Conservation (phyloP, 192 early-diverging fungal species). For the Cladochytrium replicatum region DNA sequence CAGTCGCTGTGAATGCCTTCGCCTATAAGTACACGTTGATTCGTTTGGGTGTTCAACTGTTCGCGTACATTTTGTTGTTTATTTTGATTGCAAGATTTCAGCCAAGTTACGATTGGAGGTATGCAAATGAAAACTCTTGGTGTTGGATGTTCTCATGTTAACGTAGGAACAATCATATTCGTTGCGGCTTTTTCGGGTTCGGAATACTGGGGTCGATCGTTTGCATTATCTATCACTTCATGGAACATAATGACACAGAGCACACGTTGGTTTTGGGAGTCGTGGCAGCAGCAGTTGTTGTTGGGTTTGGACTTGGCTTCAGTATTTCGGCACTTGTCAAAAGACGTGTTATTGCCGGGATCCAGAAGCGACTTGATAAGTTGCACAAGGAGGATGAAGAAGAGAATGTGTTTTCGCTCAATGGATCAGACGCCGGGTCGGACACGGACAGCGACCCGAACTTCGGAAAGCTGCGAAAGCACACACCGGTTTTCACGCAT, state of each 20-base stretch:
- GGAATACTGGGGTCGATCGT: not conserved
- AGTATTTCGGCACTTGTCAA: not conserved
- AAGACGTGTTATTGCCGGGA: not conserved
- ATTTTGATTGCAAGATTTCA: not conserved
- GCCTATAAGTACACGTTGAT: not conserved
- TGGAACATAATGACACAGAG: not conserved
- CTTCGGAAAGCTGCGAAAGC: not conserved
- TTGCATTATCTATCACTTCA: not conserved
- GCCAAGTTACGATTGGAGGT: not conserved
- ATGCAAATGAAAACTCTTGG: not conserved
- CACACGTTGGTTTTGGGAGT: not conserved
- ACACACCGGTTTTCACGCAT: not conserved
- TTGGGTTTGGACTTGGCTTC: not conserved
- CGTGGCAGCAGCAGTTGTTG: not conserved
- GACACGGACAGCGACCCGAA: not conserved
- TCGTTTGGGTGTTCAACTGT: not conserved
- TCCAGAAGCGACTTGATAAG: not conserved
- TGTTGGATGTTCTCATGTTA: not conserved
- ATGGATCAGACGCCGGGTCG: not conserved
- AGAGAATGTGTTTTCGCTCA: not conserved
- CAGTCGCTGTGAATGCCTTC: not conserved
- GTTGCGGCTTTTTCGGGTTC: not conserved
- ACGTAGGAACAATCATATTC: not conserved
- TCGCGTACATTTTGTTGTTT: not conserved
- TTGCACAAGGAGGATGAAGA: not conserved